These are phyloP conservation scores for Thinopyrum elongatum DNA, from an alignment of 176 grass and related monocot genomes.

Conservation along the genomic window DNA sequence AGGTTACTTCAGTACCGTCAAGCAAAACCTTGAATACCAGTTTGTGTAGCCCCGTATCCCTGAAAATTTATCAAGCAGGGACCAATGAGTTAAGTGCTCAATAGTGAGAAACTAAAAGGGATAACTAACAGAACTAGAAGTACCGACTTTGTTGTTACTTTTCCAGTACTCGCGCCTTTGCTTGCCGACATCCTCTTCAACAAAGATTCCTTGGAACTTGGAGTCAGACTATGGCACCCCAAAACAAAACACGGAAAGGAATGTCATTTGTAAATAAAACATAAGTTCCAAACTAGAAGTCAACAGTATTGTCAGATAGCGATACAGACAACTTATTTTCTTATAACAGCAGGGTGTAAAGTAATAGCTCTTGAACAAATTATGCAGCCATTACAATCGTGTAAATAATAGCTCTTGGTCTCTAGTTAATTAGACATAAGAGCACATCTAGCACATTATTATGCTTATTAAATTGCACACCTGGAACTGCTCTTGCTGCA, in stretches of 20 bases:
- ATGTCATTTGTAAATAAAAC: conserved; percentile 23
- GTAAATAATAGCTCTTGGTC: background rate
- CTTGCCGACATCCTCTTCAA: conserved; percentile 41
- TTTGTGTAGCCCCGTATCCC: conserved; percentile 73
- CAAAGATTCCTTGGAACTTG: conserved; percentile 42
- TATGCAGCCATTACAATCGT: background rate
- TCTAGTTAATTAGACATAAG: conserved; percentile 5
- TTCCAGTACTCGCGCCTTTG: conserved; percentile 55
- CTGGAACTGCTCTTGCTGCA: conserved; percentile 40
- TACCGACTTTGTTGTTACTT: conserved; percentile 83
- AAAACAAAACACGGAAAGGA: conserved; percentile 17
- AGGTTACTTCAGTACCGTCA: conserved; percentile 83
- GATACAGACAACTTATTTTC: background rate
- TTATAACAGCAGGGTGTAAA: background rate
- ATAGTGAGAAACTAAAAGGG: background rate
- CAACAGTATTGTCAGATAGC: background rate
- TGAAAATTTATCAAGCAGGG: conserved; percentile 29
- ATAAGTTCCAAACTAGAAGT: conserved; percentile 15
- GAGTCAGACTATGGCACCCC: conserved; percentile 12
- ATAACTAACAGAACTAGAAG: conserved; percentile 15
- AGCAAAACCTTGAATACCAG: conserved; percentile 80
- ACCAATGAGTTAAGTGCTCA: conserved; percentile 27
- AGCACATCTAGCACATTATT: conserved; percentile 14
- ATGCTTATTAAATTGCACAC: conserved; percentile 32
- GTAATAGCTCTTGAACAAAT: background rate